A percentile compares a stretch with the other conserved stretches of the same genome.
phyloP scores from a whole-genome alignment of 2,329 filamentous ascomycete genomes.

The Aspergillus uvarum region DNA sequence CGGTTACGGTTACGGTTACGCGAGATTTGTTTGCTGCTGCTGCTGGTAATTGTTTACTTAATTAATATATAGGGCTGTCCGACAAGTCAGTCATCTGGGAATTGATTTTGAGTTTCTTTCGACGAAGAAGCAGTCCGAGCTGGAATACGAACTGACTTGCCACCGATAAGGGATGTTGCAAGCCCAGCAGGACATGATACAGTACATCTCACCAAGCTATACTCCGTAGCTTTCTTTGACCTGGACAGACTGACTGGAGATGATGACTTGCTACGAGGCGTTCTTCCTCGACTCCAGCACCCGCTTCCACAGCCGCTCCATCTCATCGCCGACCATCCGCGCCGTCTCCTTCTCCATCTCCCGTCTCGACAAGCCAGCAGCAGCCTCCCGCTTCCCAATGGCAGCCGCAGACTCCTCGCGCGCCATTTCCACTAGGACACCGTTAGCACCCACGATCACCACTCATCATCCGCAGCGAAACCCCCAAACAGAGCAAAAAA shows the following conservation, averaged over 20 bases:
- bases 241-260: too few species aligned
- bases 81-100: neutral
- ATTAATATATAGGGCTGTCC: neutral
- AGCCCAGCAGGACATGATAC: too few species aligned
- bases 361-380: constrained; percentile 20
- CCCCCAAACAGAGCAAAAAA: constrained; percentile 3
- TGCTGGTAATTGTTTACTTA: neutral
- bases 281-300: neutral
- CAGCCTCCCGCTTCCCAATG: constrained; percentile 28
- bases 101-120: constrained; percentile 25
- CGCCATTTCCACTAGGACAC: constrained; percentile 32
- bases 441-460: neutral
- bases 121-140: too few species aligned
- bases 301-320: constrained; percentile 29
- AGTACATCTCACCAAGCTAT: too few species aligned
- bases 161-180: too few species aligned
- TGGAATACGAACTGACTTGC: too few species aligned
- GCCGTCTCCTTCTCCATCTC: constrained; percentile 30
- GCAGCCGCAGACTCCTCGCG: constrained; percentile 31
- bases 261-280: too few species aligned
- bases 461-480: neutral
- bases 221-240: too few species aligned
- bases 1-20: neutral
- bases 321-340: constrained; percentile 31
- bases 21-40: neutral